phyloP scores from a whole-genome alignment of 768 basidiomycete species.

The Auriscalpium vulgare region DNA sequence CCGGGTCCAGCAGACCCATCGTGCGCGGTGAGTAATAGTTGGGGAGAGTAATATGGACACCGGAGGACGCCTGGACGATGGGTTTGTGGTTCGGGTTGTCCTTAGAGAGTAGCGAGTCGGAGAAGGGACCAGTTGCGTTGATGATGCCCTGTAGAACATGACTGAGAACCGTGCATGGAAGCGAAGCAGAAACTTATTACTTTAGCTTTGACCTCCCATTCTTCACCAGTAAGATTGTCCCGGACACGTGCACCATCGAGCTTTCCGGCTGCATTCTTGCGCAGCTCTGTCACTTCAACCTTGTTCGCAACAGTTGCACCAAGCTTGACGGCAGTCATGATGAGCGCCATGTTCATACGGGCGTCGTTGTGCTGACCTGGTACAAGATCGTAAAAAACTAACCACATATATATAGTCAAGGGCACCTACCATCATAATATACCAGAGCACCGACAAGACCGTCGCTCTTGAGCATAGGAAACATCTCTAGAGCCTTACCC shows the following conservation, averaged over 20 bases:
- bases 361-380: slow-evolving; percentile 96
- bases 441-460: slow-evolving; percentile 92
- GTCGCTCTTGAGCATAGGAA: slow-evolving; percentile 92
- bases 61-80: slow-evolving; percentile 89
- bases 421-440: slow-evolving; percentile 82
- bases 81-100: slow-evolving; percentile 71
- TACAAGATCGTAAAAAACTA: slow-evolving; percentile 1
- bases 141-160: slow-evolving; percentile 61
- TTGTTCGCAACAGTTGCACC: slow-evolving; percentile 89
- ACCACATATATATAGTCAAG: slow-evolving; percentile 24
- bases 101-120: slow-evolving; percentile 76
- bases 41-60: slow-evolving; percentile 93
- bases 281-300: slow-evolving; percentile 71
- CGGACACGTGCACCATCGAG: slow-evolving; percentile 68
- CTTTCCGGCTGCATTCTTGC: slow-evolving; percentile 58
- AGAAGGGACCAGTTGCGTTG: slow-evolving; percentile 96
- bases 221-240: slow-evolving; percentile 77
- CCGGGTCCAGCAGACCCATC: slow-evolving; percentile 93
- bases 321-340: slow-evolving; percentile 90
- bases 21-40: slow-evolving; percentile 93
- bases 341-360: slow-evolving; percentile 93
- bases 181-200: slow-evolving; percentile 23
- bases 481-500: slow-evolving; percentile 86
- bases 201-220: slow-evolving; percentile 78
- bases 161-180: neutral